A percentile compares a stretch with the other conserved stretches of the same genome.
These are phyloP conservation scores for Fusarium kyushuense DNA, from an alignment of 2,329 filamentous ascomycete species.

Conservation along the genomic window DNA sequence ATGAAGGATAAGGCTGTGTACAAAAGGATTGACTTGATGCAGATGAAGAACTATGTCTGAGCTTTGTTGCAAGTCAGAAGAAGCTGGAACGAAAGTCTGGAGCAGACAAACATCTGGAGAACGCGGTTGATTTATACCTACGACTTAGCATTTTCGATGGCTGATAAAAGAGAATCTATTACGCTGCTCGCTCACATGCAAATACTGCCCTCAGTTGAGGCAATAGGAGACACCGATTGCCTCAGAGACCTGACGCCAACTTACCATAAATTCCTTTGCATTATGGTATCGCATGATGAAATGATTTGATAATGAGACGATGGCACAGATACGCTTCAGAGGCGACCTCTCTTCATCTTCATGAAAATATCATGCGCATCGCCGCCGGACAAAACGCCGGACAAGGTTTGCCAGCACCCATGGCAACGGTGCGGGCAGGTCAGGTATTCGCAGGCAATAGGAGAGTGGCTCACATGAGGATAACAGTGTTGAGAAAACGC, in stretches of 20 bases:
- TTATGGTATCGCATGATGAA: constrained; percentile 6
- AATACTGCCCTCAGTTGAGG: constrained; percentile 4
- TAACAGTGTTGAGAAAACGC: constrained; percentile 34
- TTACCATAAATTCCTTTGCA: not conserved
- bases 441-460: not conserved
- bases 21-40: constrained; percentile 24
- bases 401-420: constrained; percentile 5
- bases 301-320: not conserved
- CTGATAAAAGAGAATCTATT: constrained; percentile 2
- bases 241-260: not conserved
- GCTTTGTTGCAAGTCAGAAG: constrained; percentile 9
- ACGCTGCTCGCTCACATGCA: constrained; percentile 13
- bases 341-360: not conserved
- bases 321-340: constrained; percentile 22
- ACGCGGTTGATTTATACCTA: constrained; percentile 36
- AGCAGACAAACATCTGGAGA: not conserved
- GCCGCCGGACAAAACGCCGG: not conserved
- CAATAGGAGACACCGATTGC: constrained; percentile 16
- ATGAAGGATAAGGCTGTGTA: not conserved
- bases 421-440: constrained; percentile 2
- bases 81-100: constrained; percentile 18
- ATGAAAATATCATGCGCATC: not conserved
- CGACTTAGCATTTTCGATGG: not conserved
- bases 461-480: constrained; percentile 1
- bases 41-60: constrained; percentile 15